These are phyloP conservation scores for Phellinidium pouzarii DNA, from an alignment of 1,284 basidiomycete genomes.

Conservation along the genomic window DNA sequence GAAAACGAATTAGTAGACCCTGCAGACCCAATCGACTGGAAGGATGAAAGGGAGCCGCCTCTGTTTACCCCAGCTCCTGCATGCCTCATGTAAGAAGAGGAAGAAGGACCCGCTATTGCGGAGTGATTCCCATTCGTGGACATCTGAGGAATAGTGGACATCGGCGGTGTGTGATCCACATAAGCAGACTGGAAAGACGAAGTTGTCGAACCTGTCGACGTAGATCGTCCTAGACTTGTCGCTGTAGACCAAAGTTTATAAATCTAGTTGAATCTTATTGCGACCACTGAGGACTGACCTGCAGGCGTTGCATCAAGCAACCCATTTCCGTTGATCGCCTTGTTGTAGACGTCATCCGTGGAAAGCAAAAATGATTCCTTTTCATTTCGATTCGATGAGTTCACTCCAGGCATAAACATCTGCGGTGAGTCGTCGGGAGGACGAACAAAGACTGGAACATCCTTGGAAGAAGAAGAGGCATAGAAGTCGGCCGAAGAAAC, in stretches of 20 bases:
- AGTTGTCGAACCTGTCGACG: conserved; percentile 27
- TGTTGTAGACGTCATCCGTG: conserved; percentile 7
- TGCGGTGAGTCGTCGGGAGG: conserved; percentile 1
- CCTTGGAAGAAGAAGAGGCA: conserved; percentile 2
- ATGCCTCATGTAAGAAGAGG: conserved; percentile 16
- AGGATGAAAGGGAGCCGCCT: conserved; percentile 18
- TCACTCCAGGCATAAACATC: conserved; percentile 4
- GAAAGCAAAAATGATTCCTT: conserved; percentile 3
- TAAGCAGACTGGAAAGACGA: conserved; percentile 27
- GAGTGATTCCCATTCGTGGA: conserved; percentile 21
- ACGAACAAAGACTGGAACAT: conserved; percentile 3
- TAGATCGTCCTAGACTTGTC: conserved; percentile 25
- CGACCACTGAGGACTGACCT: too few species aligned
- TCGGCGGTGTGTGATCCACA: conserved; percentile 24
- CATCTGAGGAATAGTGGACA: conserved; percentile 24
- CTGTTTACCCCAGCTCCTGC: conserved; percentile 8
- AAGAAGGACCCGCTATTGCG: conserved; percentile 25
- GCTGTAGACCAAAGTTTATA: conserved; percentile 21
- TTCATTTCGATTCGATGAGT: neutral
- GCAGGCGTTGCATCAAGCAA: conserved; percentile 1
- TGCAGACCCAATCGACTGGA: conserved; percentile 13
- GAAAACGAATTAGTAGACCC: conserved; percentile 11
- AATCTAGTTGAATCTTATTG: too few species aligned
- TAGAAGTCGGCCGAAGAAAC: conserved; percentile 15
- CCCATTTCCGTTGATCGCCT: conserved; percentile 1